Base-by-base conservation (phyloP, 75 land plant species). In the Pinus taeda region DNA sequence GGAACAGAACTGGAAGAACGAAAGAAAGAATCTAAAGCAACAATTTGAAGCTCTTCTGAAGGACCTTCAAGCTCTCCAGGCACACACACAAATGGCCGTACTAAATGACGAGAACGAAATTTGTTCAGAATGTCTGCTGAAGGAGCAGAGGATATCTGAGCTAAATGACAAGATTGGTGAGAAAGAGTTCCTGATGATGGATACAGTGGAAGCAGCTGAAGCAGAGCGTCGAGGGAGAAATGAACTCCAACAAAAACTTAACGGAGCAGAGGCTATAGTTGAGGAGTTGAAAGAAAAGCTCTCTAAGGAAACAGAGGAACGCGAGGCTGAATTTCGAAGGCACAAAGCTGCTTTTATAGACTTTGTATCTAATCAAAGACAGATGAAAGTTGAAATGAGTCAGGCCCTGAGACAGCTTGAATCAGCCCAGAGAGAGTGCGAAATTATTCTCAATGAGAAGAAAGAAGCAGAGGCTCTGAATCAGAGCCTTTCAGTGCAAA, bases 1-100 rank as follows among this genome's bases (percentile, higher is more conserved):
- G 57, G 97, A 96, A 61, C 93, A 94, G 77, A 73, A 74, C 42
- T 94, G 99, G 99, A 81, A 86, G 39, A 74, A 24, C 29, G 94
- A 95, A 62, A 85, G 85, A 79, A 93, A 81, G 86, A 82, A 60
- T 42, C 90, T 95, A 1, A 64, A 73, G 71, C 88, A 78, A 24
- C 98, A 91, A 57, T 80, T 91, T 30, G 91, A 89, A 36, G 82
- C 83, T 60, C 77, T 91, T 14, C 22, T 83, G 55, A 82, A 86
- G 49, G 88, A 90, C 39, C 63, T 90, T 26, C 78, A 82, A 58
- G 61, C 73, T 8, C 57, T 81, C 4, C 80, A 85, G 57, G 67
- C 63, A 22, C 59, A 22, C 76, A 14, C 42, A 20, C 69, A 63
- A 42, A 29, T 39, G 24, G 4, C 77, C 22, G 57, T 13, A n/a